A percentile compares a stretch with the other conserved stretches of the same genome.
Evolutionary conservation across 495 filamentous ascomycete species (phyloP).

Genomic region (Glarea lozoyensis): DNA sequence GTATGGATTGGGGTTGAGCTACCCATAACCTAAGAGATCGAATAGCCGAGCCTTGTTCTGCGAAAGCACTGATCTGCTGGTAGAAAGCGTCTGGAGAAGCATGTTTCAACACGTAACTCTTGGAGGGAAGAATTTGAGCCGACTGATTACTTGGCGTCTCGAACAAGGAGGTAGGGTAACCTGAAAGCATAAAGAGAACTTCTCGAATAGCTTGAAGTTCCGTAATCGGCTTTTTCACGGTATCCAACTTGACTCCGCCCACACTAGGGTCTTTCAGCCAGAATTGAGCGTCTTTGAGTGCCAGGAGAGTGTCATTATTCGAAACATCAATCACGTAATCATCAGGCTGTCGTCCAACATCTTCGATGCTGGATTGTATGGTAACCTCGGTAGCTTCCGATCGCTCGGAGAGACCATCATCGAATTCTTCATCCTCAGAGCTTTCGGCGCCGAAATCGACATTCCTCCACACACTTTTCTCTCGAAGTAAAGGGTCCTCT

Average conservation of each 20-base stretch:
- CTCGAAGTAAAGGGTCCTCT: constrained; percentile 60
- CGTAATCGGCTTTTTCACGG: constrained; percentile 42
- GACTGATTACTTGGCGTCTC: constrained; percentile 21
- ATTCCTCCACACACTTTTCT: constrained; percentile 68
- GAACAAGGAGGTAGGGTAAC: constrained; percentile 68
- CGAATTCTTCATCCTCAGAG: constrained; percentile 49
- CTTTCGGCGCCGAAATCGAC: constrained; percentile 62
- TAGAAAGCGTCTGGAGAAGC: constrained; percentile 23
- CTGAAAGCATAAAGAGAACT: constrained; percentile 73
- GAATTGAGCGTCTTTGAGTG: constrained; percentile 51
- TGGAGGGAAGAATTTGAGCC: constrained; percentile 9
- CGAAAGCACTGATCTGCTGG: constrained; percentile 22
- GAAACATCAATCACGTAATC: constrained; percentile 25
- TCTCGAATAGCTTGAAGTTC: constrained; percentile 73
- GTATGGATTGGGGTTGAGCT: constrained; percentile 25
- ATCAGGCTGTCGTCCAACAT: constrained; percentile 27
- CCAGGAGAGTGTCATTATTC: constrained; percentile 34
- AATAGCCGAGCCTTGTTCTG: constrained; percentile 23
- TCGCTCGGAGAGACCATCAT: constrained; percentile 20
- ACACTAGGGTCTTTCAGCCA: constrained; percentile 39
- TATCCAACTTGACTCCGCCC: constrained; percentile 16
- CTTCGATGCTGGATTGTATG: constrained; percentile 27
- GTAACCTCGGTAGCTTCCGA: constrained; percentile 12
- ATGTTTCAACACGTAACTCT: constrained; percentile 24
- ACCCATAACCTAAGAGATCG: constrained; percentile 12